Evolutionary conservation across 768 basidiomycete genomes (phyloP).

Genomic region (Trichaptum fuscoviolaceum): DNA sequence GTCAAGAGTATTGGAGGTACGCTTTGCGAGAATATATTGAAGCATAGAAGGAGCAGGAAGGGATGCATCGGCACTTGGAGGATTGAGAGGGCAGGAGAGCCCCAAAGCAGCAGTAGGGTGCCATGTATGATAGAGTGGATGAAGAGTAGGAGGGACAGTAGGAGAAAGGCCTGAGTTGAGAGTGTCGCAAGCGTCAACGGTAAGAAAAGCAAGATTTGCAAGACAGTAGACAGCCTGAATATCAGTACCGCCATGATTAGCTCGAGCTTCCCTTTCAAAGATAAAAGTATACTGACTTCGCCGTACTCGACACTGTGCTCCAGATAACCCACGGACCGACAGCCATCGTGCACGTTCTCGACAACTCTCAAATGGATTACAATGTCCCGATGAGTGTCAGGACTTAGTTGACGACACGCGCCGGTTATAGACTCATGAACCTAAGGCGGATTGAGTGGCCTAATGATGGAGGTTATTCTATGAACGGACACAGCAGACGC

Average conservation of each 20-base stretch:
- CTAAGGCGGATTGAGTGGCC: not conserved
- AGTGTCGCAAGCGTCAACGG: constrained; percentile 82
- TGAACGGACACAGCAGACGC: not conserved
- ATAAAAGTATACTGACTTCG: constrained; percentile 36
- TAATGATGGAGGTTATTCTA: not conserved
- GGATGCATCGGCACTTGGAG: constrained; percentile 85
- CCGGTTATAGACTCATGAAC: not conserved
- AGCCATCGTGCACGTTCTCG: constrained; percentile 9
- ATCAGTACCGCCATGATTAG: constrained; percentile 8
- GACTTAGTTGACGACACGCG: not conserved
- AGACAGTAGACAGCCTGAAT: constrained; percentile 52
- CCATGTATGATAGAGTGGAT: constrained; percentile 79
- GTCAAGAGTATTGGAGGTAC: constrained; percentile 52
- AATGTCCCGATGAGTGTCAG: not conserved
- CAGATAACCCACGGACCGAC: constrained; percentile 61
- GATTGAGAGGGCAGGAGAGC: constrained; percentile 65
- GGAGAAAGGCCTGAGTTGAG: constrained; percentile 71
- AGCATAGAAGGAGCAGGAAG: constrained; percentile 79
- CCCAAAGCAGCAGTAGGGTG: constrained; percentile 66
- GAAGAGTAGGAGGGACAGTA: constrained; percentile 74
- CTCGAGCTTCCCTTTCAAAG: constrained; percentile 1
- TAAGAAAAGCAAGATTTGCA: constrained; percentile 79
- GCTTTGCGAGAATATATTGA: constrained; percentile 74
- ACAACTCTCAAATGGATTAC: not conserved
- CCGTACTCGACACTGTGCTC: constrained; percentile 60